Evolutionary conservation across 176 grass and related monocot genomes (phyloP).

Genomic region (Triticum dicoccoides): DNA sequence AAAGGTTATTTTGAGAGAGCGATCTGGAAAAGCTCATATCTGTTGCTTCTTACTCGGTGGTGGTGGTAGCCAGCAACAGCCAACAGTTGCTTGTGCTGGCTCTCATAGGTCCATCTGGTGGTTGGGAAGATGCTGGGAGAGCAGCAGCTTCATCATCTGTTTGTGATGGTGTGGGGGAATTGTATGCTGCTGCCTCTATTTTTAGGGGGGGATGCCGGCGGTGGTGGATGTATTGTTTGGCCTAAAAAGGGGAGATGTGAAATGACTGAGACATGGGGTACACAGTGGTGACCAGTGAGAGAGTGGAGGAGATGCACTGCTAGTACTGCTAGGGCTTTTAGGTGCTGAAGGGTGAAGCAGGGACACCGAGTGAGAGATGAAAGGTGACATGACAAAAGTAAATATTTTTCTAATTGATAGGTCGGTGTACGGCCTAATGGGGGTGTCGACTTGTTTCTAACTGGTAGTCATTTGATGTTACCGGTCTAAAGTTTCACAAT

Average conservation of each 20-base stretch:
- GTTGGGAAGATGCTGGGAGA: slow-evolving; percentile 24
- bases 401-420: slow-evolving; percentile 7
- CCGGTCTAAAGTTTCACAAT: background rate
- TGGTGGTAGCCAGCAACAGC: background rate
- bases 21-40: background rate
- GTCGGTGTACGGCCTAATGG: slow-evolving; percentile 8
- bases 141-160: slow-evolving; percentile 35
- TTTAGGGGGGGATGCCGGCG: slow-evolving; percentile 32
- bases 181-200: slow-evolving; percentile 54
- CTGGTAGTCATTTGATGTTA: slow-evolving; percentile 17
- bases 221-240: slow-evolving; percentile 61
- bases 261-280: slow-evolving; percentile 45
- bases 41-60: slow-evolving; percentile 33
- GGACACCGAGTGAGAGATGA: slow-evolving; percentile 40
- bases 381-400: slow-evolving; percentile 77
- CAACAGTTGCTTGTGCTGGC: slow-evolving; percentile 7
- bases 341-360: slow-evolving; percentile 36
- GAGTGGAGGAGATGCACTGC: slow-evolving; percentile 21
- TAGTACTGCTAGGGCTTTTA: slow-evolving; percentile 46
- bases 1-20: background rate
- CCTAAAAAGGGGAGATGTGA: slow-evolving; percentile 82
- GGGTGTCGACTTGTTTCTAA: slow-evolving; percentile 14
- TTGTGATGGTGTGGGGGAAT: slow-evolving; percentile 27
- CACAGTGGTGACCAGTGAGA: background rate
- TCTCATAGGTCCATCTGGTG: slow-evolving; percentile 44